phyloP scores from a whole-genome alignment of 208 protist genomes.

The Kentomonas sorsogonicus region DNA sequence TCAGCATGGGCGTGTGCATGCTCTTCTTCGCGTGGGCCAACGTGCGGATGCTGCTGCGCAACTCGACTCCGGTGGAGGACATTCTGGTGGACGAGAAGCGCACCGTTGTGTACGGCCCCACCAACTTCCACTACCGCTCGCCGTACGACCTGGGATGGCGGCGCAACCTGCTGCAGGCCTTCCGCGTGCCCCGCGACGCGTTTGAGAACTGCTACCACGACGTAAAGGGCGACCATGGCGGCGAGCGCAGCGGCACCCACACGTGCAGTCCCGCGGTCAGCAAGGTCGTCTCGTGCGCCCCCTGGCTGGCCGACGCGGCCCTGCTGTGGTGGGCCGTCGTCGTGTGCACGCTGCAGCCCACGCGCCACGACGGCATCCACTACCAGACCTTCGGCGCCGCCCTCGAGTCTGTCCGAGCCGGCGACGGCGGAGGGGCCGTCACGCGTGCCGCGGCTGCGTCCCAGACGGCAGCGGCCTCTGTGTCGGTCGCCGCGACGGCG shows the following conservation, averaged over 20 bases:
- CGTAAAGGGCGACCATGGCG: neutral
- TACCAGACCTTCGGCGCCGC: slow-evolving; percentile 57
- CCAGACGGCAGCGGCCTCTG: too few relatives aligned
- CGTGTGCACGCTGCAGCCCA: slow-evolving; percentile 41
- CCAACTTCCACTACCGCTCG: slow-evolving; percentile 31
- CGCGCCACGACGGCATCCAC: slow-evolving; percentile 55
- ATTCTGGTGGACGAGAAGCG: slow-evolving; percentile 36
- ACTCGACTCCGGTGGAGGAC: slow-evolving; percentile 63
- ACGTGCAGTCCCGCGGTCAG: neutral
- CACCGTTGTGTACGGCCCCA: slow-evolving; percentile 15
- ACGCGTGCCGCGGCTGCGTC: too few relatives aligned
- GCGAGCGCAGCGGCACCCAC: neutral
- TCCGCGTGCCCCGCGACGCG: slow-evolving; percentile 47
- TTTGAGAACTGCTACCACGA: slow-evolving; percentile 22
- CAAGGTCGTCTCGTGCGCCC: neutral
- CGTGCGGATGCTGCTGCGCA: slow-evolving; percentile 23
- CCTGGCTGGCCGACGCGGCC: neutral
- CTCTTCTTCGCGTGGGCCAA: slow-evolving; percentile 38
- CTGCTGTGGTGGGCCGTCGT: slow-evolving; percentile 43
- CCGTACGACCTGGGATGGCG: slow-evolving; percentile 71
- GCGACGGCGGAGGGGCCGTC: too few relatives aligned
- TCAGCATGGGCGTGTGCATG: slow-evolving; percentile 46
- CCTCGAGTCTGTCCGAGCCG: too few relatives aligned
- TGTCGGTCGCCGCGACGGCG: too few relatives aligned
- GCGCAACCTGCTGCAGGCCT: slow-evolving; percentile 57